Conservation (phyloP, 331 rosid genomes). For the Rosa hybrid region DNA sequence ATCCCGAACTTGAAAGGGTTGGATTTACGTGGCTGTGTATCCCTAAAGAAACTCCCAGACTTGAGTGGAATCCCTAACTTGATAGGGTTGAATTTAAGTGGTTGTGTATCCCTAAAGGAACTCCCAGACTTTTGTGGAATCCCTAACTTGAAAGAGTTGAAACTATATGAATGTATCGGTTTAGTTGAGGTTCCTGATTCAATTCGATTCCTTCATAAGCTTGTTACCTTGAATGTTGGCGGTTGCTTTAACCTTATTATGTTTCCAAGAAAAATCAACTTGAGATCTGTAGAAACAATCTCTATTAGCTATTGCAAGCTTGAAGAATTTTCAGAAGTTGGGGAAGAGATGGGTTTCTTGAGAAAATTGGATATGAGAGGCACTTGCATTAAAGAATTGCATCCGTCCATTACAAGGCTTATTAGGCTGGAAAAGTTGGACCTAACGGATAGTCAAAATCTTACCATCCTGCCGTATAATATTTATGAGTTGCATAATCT, state of each 20-base stretch:
- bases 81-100: no score
- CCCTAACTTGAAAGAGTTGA: no score
- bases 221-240: background rate
- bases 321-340: background rate
- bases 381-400: background rate
- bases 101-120: no score
- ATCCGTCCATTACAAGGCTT: background rate
- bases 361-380: background rate
- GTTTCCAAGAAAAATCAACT: background rate
- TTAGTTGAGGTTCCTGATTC: no score
- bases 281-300: background rate
- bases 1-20: no score
- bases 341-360: background rate
- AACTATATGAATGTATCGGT: no score
- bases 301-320: background rate
- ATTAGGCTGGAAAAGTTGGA: background rate
- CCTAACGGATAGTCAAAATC: background rate
- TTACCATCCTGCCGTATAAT: slow-evolving; percentile 7
- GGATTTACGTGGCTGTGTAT: no score
- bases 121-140: no score
- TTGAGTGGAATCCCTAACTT: no score
- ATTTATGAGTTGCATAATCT: background rate
- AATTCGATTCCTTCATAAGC: background rate
- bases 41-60: no score
- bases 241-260: background rate